Conservation (phyloP, 208 protist species). For the Balamuthia mandrillaris region DNA sequence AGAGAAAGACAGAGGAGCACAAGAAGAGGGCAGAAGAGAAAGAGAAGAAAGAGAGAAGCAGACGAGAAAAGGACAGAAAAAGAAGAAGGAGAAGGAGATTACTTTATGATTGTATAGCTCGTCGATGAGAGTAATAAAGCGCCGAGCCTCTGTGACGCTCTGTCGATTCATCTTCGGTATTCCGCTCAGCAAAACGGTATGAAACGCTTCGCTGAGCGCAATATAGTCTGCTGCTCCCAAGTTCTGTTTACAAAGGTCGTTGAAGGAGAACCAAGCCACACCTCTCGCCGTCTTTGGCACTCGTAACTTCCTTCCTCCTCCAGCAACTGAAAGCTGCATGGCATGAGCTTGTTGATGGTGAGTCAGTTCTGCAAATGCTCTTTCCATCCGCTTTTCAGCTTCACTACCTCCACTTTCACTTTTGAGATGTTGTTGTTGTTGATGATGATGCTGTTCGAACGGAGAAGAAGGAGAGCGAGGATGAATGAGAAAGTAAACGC, state of each 20-base stretch:
- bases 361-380: slow-evolving; percentile 78
- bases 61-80: not conserved
- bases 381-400: slow-evolving; percentile 72
- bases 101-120: slow-evolving; percentile 71
- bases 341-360: slow-evolving; percentile 70
- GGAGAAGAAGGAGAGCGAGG: not conserved
- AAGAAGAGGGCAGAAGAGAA: not conserved
- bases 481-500: not conserved
- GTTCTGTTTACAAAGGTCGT: slow-evolving; percentile 59
- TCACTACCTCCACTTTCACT: slow-evolving; percentile 40
- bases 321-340: slow-evolving; percentile 58
- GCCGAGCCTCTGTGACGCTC: slow-evolving; percentile 55
- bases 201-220: slow-evolving; percentile 61
- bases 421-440: not conserved
- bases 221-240: slow-evolving; percentile 67
- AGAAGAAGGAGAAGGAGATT: not conserved
- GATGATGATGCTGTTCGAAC: not conserved
- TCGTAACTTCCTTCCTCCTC: slow-evolving; percentile 39
- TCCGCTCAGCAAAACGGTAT: slow-evolving; percentile 62
- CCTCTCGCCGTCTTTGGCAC: slow-evolving; percentile 37
- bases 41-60: not conserved
- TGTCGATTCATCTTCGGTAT: slow-evolving; percentile 61
- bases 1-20: not conserved
- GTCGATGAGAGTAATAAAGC: slow-evolving; percentile 73
- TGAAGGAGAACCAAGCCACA: slow-evolving; percentile 63